Evolutionary conservation across 352 stramenopile genomes (phyloP), one percentile per base, ranked within the genome.

Genomic region (Lagenidium giganteum): DNA sequence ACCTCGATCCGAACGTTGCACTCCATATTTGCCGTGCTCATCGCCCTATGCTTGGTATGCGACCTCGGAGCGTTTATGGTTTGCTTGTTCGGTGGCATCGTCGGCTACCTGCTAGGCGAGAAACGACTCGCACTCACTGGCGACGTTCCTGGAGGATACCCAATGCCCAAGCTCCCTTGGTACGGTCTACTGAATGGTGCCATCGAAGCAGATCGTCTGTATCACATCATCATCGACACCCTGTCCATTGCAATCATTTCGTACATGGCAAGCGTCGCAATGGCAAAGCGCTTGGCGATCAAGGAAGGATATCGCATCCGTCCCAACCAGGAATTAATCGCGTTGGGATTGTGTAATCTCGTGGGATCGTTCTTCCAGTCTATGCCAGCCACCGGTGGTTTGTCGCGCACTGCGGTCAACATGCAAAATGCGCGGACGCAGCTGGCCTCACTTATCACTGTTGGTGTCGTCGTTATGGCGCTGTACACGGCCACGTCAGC

Each of bases 241-340:
- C 46, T 95, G 4, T 72, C 66, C 22, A 95, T 94, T 50, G 64
- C 64, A 7, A 68, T 96, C 57, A 77, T 97, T 17, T 77, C 74
- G n/a, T 96, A 93, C 70, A 93, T 96, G 74, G 79, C 92, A 35
- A 91, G 74, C 33, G 83, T 95, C 60, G 79, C 82, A 3, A 93
- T 97, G 64, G 78, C 77, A 23, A 95, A 96, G 52, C 67, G 72
- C 5, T 52, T 96, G 4, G 84, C 87, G 7, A 70, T 77, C 44
- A 83, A 84, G 29, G 78, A 90, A 55, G 73, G 62, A n/a, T 83
- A 86, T 30, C 63, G 72, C 27, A 77, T 95, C 18, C 53, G 67
- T 3, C 55, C 77, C 14, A 85, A 83, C 40, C 63, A 91, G 33
- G 90, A 97, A 59, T 70, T 97, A 3, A 65, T 95, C 25, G 85